phyloP scores from a whole-genome alignment of 495 filamentous ascomycete species.

The Penicillium arizonense region DNA sequence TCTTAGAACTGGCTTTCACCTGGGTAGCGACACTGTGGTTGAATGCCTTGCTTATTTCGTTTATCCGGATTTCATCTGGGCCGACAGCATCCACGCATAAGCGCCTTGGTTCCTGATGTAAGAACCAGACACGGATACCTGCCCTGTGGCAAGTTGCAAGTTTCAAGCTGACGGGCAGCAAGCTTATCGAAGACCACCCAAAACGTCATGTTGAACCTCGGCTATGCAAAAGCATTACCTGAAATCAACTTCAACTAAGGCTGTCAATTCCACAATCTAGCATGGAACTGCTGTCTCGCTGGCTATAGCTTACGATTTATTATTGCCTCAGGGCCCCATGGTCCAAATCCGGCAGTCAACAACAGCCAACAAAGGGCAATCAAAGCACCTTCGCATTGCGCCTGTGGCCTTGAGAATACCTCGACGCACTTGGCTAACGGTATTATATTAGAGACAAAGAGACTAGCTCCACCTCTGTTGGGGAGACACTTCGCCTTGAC shows the following conservation, averaged over 20 bases:
- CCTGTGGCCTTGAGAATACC: no score
- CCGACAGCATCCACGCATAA: neutral
- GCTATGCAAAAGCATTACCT: neutral
- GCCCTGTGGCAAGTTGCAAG: no score
- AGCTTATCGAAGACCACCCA: neutral
- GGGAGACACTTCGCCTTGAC: neutral
- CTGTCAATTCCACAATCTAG: neutral
- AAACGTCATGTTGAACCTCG: neutral
- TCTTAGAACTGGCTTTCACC: no score
- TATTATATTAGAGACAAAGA: neutral
- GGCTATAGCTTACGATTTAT: no score
- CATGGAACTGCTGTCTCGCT: neutral
- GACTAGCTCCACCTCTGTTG: neutral
- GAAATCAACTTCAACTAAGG: neutral
- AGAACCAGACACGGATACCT: neutral
- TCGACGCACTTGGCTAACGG: neutral
- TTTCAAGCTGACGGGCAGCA: neutral
- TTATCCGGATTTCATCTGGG: neutral
- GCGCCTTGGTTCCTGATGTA: neutral
- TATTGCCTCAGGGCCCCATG: no score
- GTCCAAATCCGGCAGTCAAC: no score
- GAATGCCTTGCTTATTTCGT: no score
- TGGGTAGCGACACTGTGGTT: no score
- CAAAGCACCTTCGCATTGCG: neutral
- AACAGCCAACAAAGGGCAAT: neutral